Evolutionary conservation across 163 green algal genomes (phyloP).

Genomic region (Volvox carteri): DNA sequence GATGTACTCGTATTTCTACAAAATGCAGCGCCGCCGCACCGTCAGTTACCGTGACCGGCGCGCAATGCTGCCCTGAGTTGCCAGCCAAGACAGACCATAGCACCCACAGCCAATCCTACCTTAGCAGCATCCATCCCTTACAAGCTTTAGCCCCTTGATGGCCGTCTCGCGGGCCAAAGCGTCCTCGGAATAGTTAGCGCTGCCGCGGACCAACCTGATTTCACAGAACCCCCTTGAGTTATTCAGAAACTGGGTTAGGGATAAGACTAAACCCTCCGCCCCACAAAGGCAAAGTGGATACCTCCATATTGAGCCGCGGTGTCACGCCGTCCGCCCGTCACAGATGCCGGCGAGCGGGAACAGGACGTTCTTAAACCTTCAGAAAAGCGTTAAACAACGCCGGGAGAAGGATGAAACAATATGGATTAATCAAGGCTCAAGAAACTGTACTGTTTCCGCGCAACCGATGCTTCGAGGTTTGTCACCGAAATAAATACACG

Average conservation of each 20-base stretch:
- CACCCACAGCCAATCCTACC: background rate
- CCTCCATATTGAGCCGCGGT: constrained; percentile 26
- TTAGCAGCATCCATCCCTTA: constrained; percentile 51
- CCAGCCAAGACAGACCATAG: background rate
- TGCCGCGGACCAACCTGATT: background rate
- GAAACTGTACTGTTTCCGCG: background rate
- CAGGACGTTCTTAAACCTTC: background rate
- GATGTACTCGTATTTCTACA: constrained; percentile 57
- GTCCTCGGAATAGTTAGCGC: constrained; percentile 9
- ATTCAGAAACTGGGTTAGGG: constrained; percentile 7
- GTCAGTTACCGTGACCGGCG: constrained; percentile 15
- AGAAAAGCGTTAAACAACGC: background rate
- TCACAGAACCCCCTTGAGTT: background rate
- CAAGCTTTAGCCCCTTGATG: background rate
- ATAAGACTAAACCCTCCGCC: background rate
- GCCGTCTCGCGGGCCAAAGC: background rate
- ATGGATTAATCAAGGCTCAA: background rate
- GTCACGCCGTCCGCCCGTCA: background rate
- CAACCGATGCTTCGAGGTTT: background rate
- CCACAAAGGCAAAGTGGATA: background rate
- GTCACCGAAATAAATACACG: background rate
- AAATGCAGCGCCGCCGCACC: background rate
- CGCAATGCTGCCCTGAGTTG: background rate
- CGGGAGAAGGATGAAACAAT: background rate
- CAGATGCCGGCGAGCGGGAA: background rate